Evolutionary conservation across 2,329 filamentous ascomycete species (phyloP), one percentile per base, ranked within the genome.

Genomic region (Anthostomella pinea): DNA sequence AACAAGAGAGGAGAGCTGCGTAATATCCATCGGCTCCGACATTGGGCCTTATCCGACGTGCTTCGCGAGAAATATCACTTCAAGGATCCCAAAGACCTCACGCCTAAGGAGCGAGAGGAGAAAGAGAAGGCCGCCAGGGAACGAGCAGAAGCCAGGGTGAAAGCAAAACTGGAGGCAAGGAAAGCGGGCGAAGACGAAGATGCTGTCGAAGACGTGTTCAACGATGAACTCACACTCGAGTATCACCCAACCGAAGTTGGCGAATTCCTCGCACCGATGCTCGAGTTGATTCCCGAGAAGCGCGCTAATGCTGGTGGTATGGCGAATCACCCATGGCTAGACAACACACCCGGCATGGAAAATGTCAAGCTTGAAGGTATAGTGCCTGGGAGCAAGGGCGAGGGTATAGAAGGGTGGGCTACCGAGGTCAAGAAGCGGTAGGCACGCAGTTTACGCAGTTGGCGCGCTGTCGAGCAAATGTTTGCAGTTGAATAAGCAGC

Each of bases 61-160:
- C 73, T 98, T 20, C 79, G 85, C 43, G 93, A 98, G 65, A 98
- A 98, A 61, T 98, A 98, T 58, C 93, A 97, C 63, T 97, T 95
- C 65, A 82, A 79, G 48, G 79, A 86, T 45, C 65, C 93, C 33
- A 89, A 97, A 51, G 82, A 80, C 31, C 83, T 83, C 63, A 77
- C 80, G 29, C 75, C 51, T 3, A 54, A 55, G 27, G 56, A 60
- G 29, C 46, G 45, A 6, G 58, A 61, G 43, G 55, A 58, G 35
- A 58, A 52, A 29, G 58, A 59, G 29, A 57, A 55, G 36, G 43
- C 46, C 11, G 25, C 49, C 2, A 50, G 53, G 17, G 52, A 57
- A 18, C 49, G 51, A 41, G 74, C 95, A 33, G 89, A 96, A 52
- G 81, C 79, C 28, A 85, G 83, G 65, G 79, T 79, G 30, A 78